These are phyloP conservation scores for Ajuga reptans DNA, from an alignment of 305 asterid species.

Conservation along the genomic window DNA sequence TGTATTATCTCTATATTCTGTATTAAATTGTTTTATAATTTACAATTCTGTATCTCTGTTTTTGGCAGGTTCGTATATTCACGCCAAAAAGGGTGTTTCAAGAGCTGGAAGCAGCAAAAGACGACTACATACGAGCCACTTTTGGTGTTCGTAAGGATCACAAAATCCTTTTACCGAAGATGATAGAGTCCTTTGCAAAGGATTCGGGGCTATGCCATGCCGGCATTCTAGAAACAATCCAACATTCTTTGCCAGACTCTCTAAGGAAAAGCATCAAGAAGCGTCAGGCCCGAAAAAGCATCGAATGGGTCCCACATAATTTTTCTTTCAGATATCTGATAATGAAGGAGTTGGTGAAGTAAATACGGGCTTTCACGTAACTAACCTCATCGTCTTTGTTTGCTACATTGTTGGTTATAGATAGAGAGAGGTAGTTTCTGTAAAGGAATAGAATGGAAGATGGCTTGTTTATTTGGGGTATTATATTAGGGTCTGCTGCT, in stretches of 20 bases:
- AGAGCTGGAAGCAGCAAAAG: conserved; percentile 87
- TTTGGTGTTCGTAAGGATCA: conserved; percentile 69
- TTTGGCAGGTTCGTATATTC: conserved; percentile 72
- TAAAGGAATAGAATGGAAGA: neutral
- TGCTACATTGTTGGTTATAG: neutral
- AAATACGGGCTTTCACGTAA: conserved; percentile 27
- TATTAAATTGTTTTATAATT: neutral
- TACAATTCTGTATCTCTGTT: neutral
- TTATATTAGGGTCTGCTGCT: neutral
- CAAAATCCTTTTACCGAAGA: conserved; percentile 68
- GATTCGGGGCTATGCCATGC: conserved; percentile 59
- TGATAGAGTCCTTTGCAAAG: conserved; percentile 61
- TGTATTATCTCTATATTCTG: neutral
- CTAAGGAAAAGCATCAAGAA: conserved; percentile 59
- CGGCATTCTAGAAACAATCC: conserved; percentile 62
- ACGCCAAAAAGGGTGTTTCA: conserved; percentile 63
- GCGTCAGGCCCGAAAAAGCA: conserved; percentile 51
- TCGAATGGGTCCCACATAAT: conserved; percentile 84
- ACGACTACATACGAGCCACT: conserved; percentile 85
- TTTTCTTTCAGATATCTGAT: conserved; percentile 76
- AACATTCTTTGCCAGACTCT: conserved; percentile 64
- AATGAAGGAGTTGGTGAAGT: conserved; percentile 67
- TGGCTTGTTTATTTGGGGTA: neutral
- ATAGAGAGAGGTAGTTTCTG: conserved; percentile 15
- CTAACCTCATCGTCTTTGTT: conserved; percentile 16